Base-by-base conservation (phyloP, 352 stramenopile species). In the Phytophthora hybrid region DNA sequence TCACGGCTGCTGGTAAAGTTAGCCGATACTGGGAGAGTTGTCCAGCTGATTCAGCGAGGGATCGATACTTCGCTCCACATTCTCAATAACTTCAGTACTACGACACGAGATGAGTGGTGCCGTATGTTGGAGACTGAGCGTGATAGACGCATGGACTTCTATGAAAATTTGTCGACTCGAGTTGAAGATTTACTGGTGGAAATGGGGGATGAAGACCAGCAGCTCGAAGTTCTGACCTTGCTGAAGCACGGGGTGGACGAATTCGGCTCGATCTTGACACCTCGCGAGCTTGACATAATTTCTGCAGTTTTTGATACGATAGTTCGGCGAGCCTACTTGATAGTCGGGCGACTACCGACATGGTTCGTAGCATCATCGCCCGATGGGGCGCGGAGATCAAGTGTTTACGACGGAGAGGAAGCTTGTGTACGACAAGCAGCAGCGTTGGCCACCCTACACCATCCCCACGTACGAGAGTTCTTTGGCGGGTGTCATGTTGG, bases 191-290 rank as follows among this genome's bases (percentile, higher is more conserved):
- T 78, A 32, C 4, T 13, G 19, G 0, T 18, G 1, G 66, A 71
- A 44, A 29, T 77, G 39, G 69, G 64, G 2, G 64, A 56, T 32
- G 29, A 53, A 6, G 32, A 59, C 13, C 59, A 79, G 59, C 63
- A 63, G 21, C 16, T 71, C 39, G 63, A 71, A 41, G 31, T 80
- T 10, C 19, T 77, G 46, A 69, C 73, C 9, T 26, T 80, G 55
- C 54, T 77, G 39, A 77, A 74, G 26, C 44, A 74, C 29, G 58
- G 65, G 7, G 7, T 74, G 5, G 37, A 68, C 10, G 59, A 53
- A 13, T 64, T 56, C 23, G 44, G 29, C 0, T 34, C 34, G 4
- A 9, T 54, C 0, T n/a, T 76, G 47, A 70, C 39, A 1, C 14
- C 62, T 5, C 10, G 32, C 21, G 68, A 76, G 49, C 19, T 68